Evolutionary conservation across 2,329 filamentous ascomycete species (phyloP).

Genomic region (Ophiocordyceps camponoti-floridani): DNA sequence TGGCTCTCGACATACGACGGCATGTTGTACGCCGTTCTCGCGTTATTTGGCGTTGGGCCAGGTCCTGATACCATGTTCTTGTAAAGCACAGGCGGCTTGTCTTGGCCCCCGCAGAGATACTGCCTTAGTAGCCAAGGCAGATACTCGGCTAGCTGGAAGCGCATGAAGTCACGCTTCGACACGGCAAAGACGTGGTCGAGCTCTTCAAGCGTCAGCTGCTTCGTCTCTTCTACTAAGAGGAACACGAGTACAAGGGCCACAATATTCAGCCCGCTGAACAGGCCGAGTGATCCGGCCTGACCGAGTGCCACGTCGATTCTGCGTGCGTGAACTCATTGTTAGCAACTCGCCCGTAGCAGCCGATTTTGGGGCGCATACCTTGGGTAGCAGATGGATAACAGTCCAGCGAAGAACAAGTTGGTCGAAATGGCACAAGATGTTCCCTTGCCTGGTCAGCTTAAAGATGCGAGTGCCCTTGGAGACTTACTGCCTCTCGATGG

Average conservation of each 20-base stretch:
- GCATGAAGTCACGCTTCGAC: conserved; percentile 19
- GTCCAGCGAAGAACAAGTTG: conserved; percentile 27
- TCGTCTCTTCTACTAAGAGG: conserved; percentile 24
- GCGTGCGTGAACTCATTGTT: neutral
- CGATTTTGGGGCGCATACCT: conserved; percentile 3
- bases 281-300: conserved; percentile 19
- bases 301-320: conserved; percentile 8
- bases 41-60: neutral
- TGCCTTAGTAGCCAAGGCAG: conserved; percentile 16
- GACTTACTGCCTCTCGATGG: conserved; percentile 23
- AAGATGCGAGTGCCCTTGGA: neutral
- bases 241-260: conserved; percentile 26
- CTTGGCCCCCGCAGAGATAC: conserved; percentile 7
- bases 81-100: conserved; percentile 13
- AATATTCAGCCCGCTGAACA: conserved; percentile 28
- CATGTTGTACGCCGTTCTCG: neutral
- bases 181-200: conserved; percentile 19
- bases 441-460: conserved; percentile 10
- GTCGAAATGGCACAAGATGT: conserved; percentile 27
- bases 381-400: conserved; percentile 24
- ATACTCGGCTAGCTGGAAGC: conserved; percentile 15
- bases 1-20: neutral
- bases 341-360: neutral
- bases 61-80: conserved; percentile 14
- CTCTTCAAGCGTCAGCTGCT: conserved; percentile 19